These are phyloP conservation scores for Metschnikowia shivogae DNA, from an alignment of 805 yeast species.

Conservation along the genomic window DNA sequence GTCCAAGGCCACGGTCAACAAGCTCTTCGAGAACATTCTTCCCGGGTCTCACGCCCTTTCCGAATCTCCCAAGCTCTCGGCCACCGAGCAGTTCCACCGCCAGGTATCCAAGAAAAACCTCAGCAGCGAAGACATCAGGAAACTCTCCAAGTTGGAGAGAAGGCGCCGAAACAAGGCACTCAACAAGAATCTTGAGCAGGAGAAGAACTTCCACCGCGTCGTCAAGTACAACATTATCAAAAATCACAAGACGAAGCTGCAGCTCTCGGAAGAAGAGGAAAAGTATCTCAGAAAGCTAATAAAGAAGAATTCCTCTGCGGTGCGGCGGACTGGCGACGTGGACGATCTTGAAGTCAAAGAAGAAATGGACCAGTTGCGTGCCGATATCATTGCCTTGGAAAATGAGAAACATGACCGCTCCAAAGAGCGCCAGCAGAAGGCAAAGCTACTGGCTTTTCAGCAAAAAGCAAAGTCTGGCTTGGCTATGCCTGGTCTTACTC, in stretches of 20 bases:
- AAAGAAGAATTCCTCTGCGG: constrained; percentile 31
- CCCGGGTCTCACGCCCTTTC: constrained; percentile 15
- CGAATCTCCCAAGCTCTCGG: constrained; percentile 6
- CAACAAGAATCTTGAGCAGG: constrained; percentile 25
- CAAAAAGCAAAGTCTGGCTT: constrained; percentile 41
- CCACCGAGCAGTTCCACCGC: constrained; percentile 16
- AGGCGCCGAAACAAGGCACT: constrained; percentile 23
- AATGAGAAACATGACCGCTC: constrained; percentile 25
- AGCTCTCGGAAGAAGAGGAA: constrained; percentile 29
- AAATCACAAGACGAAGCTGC: constrained; percentile 21
- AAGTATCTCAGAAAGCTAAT: constrained; percentile 38
- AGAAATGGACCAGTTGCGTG: constrained; percentile 28
- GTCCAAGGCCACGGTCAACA: constrained; percentile 24
- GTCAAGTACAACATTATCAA: constrained; percentile 40
- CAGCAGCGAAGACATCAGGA: constrained; percentile 18
- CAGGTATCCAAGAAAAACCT: constrained; percentile 15
- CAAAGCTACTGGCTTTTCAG: constrained; percentile 25
- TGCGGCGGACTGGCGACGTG: constrained; percentile 27
- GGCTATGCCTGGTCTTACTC: constrained; percentile 65
- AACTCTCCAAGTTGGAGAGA: constrained; percentile 17
- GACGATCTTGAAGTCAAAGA: constrained; percentile 28
- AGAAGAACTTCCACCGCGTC: constrained; percentile 31
- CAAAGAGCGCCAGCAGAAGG: constrained; percentile 18
- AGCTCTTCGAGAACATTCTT: constrained; percentile 23
- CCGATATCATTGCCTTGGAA: constrained; percentile 23